These are phyloP conservation scores for Hygrocybe punicea DNA, from an alignment of 768 basidiomycete species.

Conservation along the genomic window DNA sequence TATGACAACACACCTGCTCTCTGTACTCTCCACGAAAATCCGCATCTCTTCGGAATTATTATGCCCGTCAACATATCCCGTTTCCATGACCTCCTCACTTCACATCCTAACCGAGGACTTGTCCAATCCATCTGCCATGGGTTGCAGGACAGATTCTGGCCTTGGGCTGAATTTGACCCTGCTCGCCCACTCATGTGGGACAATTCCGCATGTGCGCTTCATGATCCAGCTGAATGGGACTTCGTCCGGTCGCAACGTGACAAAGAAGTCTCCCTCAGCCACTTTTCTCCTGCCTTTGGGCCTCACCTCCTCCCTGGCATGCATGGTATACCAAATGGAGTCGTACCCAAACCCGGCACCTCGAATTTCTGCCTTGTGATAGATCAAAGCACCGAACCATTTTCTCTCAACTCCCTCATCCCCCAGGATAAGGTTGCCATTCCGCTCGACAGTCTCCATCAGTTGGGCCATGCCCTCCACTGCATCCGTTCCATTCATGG, in stretches of 20 bases:
- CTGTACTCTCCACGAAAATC: no score
- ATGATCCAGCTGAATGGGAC: constrained; percentile 11
- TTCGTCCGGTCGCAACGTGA: constrained; percentile 31
- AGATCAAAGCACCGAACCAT: constrained; percentile 37
- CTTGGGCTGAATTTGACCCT: constrained; percentile 31
- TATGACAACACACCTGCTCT: no score
- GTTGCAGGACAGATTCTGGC: constrained; percentile 46
- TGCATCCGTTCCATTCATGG: not conserved
- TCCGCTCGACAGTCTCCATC: constrained; percentile 34
- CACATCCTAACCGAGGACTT: no score
- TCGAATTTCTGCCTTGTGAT: constrained; percentile 37
- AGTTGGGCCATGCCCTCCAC: constrained; percentile 26
- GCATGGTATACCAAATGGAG: constrained; percentile 38
- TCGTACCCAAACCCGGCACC: constrained; percentile 35
- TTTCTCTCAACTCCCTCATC: constrained; percentile 8
- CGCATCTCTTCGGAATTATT: no score
- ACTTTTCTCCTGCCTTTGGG: constrained; percentile 34
- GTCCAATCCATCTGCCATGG: constrained; percentile 1
- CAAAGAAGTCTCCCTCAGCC: constrained; percentile 19
- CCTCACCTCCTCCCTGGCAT: constrained; percentile 41
- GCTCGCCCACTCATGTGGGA: constrained; percentile 16
- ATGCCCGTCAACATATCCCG: no score
- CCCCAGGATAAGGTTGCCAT: constrained; percentile 24
- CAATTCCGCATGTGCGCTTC: constrained; percentile 2
- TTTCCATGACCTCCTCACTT: no score